phyloP scores from a whole-genome alignment of 192 early-diverging fungal genomes.

The Coemansia sp. region DNA sequence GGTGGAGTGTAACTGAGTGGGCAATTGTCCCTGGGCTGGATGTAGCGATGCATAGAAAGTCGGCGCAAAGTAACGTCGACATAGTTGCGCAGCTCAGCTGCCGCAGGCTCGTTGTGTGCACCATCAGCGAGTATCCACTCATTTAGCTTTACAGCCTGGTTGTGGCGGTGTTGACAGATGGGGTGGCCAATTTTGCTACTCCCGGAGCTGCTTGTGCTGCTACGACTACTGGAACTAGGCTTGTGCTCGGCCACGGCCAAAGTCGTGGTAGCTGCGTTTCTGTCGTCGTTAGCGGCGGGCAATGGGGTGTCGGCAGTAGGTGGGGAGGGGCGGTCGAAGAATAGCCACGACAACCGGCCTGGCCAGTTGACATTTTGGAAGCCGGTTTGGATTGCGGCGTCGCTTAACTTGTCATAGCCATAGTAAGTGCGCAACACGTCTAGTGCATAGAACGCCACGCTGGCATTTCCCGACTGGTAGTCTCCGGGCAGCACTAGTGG shows the following conservation, averaged over 20 bases:
- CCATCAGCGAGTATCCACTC: conserved; percentile 81
- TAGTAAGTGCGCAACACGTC: conserved; percentile 53
- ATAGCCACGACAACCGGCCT: conserved; percentile 79
- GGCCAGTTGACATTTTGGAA: conserved; percentile 76
- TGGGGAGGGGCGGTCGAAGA: not conserved
- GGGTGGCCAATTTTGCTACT: not conserved
- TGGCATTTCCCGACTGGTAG: conserved; percentile 81
- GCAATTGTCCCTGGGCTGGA: conserved; percentile 14
- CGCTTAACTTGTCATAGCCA: conserved; percentile 51
- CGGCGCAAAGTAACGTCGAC: conserved; percentile 59
- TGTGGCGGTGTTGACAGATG: not conserved
- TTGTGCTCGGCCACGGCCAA: not conserved
- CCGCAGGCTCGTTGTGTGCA: conserved; percentile 85
- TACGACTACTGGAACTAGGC: not conserved
- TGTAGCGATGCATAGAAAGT: conserved; percentile 33
- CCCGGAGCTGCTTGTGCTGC: conserved; percentile 10
- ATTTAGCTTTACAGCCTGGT: conserved; percentile 24
- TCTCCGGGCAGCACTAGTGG: conserved; percentile 67
- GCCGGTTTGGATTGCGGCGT: conserved; percentile 62
- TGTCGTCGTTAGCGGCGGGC: not conserved
- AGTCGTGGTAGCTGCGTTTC: not conserved
- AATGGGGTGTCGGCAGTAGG: too few species aligned
- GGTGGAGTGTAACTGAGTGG: conserved; percentile 13
- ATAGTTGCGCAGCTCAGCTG: conserved; percentile 66
- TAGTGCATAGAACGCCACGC: conserved; percentile 70